Base-by-base conservation (phyloP, 306 rosid species). In the Ochetophila trinervis region DNA sequence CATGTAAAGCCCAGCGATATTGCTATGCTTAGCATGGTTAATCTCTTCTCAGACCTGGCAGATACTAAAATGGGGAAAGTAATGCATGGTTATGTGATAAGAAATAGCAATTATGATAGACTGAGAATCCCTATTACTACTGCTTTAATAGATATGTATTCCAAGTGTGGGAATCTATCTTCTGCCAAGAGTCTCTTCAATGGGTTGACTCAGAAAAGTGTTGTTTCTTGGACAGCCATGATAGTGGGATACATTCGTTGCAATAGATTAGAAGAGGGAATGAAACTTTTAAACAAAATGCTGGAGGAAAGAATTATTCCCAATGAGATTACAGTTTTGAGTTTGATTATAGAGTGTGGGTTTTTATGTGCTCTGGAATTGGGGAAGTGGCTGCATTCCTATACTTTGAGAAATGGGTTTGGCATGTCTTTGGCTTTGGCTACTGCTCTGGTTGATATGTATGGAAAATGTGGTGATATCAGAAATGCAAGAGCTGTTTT, bases 391-490 rank as follows among this genome's bases (percentile, higher is more conserved):
- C 58, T 83, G 50, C 91, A 85, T 74, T 76, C 80, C 32, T 78
- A 81, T 65, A 58, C 75, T 7, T 57, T 81, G 65, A 81, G 85
- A 76, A 78, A 78, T 67, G 86, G 83, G 19, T 61, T 83, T 73
- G 23, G 42, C 40, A 49, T 83, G 70, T 68, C 87, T 51, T 69
- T 80, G 73, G 58, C 82, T 63, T 67, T 88, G 74, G 83, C 77
- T 51, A 83, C 87, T 49, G 84, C 89, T 50, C 76, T 85, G 67
- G 62, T 88, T 42, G 87, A 81, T n/a, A 88, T 85, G 95, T 88
- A 88, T 63, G 95, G 91, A 19, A 80, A 81, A 70, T 83, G 91
- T 62, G 83, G 83, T 12, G 81, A 85, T 69, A 63, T 51, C 18
- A 52, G 56, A 52, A 67, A 60, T 8, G 87, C 96, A 1, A 79